Evolutionary conservation across 108 stramenopile species (phyloP).

Genomic region (Cyclotella kingstonii): DNA sequence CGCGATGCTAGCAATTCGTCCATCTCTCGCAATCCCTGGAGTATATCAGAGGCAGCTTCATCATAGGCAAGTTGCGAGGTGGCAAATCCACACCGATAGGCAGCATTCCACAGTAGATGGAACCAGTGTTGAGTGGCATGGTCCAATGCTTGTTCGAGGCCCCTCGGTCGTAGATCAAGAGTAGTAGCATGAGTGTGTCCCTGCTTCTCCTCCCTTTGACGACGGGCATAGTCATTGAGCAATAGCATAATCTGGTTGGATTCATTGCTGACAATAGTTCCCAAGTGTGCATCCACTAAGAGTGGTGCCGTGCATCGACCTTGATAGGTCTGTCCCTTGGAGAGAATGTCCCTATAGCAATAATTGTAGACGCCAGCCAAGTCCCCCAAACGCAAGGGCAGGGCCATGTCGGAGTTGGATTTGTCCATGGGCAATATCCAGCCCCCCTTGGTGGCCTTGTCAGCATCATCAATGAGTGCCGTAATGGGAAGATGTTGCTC

Average conservation of each 20-base stretch:
- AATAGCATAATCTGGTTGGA: slow-evolving; percentile 84
- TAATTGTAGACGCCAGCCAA: slow-evolving; percentile 52
- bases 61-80: slow-evolving; percentile 85
- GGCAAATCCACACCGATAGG: slow-evolving; percentile 85
- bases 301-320: slow-evolving; percentile 90
- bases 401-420: slow-evolving; percentile 6
- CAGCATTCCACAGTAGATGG: slow-evolving; percentile 80
- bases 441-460: slow-evolving; percentile 83
- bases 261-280: slow-evolving; percentile 86
- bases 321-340: slow-evolving; percentile 43
- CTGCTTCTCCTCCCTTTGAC: slow-evolving; percentile 9
- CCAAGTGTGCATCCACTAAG: slow-evolving; percentile 70
- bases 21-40: slow-evolving; percentile 58
- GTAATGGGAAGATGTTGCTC: slow-evolving; percentile 58
- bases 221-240: slow-evolving; percentile 60
- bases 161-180: slow-evolving; percentile 74
- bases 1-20: slow-evolving; percentile 52
- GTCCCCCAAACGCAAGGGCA: slow-evolving; percentile 39
- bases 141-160: slow-evolving; percentile 60
- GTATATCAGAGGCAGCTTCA: slow-evolving; percentile 55
- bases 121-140: slow-evolving; percentile 76
- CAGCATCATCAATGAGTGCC: slow-evolving; percentile 69
- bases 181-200: not conserved
- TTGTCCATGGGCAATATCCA: slow-evolving; percentile 59
- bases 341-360: slow-evolving; percentile 40